Conservation (phyloP, 2,329 filamentous ascomycete genomes). For the Rachicladosporium sp. region DNA sequence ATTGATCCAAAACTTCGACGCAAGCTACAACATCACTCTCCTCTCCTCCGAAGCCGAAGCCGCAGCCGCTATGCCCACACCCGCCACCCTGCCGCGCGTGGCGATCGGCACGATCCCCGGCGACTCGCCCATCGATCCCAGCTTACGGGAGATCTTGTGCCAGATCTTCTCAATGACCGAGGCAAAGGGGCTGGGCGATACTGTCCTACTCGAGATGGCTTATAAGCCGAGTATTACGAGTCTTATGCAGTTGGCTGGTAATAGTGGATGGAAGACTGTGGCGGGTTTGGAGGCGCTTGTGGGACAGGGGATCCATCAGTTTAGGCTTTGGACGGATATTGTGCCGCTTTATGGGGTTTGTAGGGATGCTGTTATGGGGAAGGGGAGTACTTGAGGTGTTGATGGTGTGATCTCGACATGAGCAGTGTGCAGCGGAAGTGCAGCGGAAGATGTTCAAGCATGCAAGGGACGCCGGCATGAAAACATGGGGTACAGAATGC, state of each 20-base stretch:
- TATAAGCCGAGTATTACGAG: slow-evolving; percentile 80
- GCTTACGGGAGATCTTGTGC: slow-evolving; percentile 53
- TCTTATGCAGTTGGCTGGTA: slow-evolving; percentile 70
- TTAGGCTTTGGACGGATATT: slow-evolving; percentile 71
- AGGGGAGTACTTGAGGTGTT: slow-evolving; percentile 3
- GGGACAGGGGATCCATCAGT: slow-evolving; percentile 71
- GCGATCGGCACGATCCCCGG: slow-evolving; percentile 86
- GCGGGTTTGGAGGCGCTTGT: slow-evolving; percentile 80
- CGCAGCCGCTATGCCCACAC: slow-evolving; percentile 33
- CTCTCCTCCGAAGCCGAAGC: slow-evolving; percentile 43
- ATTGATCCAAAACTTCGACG: slow-evolving; percentile 61
- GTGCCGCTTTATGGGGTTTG: slow-evolving; percentile 59
- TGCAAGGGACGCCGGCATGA: no score
- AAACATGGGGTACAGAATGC: no score
- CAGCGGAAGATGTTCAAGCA: no score
- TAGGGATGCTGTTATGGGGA: slow-evolving; percentile 36
- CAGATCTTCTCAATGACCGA: slow-evolving; percentile 34
- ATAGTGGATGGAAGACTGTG: slow-evolving; percentile 69
- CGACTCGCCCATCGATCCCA: slow-evolving; percentile 65
- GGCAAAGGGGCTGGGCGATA: slow-evolving; percentile 24
- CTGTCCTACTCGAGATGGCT: slow-evolving; percentile 80
- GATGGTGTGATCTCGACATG: background rate
- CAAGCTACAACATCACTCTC: slow-evolving; percentile 56
- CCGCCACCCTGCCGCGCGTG: slow-evolving; percentile 45
- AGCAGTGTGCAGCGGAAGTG: no score